A percentile compares a stretch with the other conserved stretches of the same genome.
Evolutionary conservation across 1,139 yeast genomes (phyloP).

Genomic region (Candida sanyaensis): DNA sequence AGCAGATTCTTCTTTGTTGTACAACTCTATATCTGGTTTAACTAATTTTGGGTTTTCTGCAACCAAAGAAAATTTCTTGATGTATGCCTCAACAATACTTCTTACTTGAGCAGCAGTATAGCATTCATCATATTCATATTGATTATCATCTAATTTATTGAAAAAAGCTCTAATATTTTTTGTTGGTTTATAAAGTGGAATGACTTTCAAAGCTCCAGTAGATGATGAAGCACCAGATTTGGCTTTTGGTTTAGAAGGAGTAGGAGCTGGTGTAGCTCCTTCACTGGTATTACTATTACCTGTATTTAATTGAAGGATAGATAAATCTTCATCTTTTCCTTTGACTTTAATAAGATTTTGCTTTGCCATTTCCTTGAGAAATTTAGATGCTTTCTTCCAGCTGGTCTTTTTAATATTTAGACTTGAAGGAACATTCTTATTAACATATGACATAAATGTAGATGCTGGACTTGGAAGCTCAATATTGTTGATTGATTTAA

Average conservation of each 20-base stretch:
- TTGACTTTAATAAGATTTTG: slow-evolving; percentile 62
- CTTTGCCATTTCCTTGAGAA: slow-evolving; percentile 83
- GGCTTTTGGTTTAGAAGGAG: slow-evolving; percentile 14
- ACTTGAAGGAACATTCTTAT: slow-evolving; percentile 70
- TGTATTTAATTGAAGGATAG: slow-evolving; percentile 53
- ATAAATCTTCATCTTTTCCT: slow-evolving; percentile 75
- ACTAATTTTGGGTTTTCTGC: slow-evolving; percentile 50
- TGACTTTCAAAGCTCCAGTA: slow-evolving; percentile 15
- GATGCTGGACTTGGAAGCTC: slow-evolving; percentile 70
- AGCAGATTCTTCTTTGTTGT: slow-evolving; percentile 26
- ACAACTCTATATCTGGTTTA: slow-evolving; percentile 50
- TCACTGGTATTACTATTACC: neutral
- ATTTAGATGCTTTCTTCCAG: slow-evolving; percentile 88
- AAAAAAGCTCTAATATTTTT: slow-evolving; percentile 52
- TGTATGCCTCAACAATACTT: slow-evolving; percentile 53
- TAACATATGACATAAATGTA: slow-evolving; percentile 69
- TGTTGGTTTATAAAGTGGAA: slow-evolving; percentile 45
- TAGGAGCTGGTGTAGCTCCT: slow-evolving; percentile 3
- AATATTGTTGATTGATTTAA: slow-evolving; percentile 56
- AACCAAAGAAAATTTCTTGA: slow-evolving; percentile 52
- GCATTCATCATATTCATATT: slow-evolving; percentile 28
- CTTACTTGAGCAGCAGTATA: slow-evolving; percentile 61
- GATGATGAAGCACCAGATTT: slow-evolving; percentile 13
- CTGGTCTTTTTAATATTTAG: slow-evolving; percentile 78
- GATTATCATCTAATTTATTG: slow-evolving; percentile 35